Evolutionary conservation across 192 early-diverging fungal species (phyloP), one percentile per base, ranked within the genome.

Genomic region (Coemansia biformis): DNA sequence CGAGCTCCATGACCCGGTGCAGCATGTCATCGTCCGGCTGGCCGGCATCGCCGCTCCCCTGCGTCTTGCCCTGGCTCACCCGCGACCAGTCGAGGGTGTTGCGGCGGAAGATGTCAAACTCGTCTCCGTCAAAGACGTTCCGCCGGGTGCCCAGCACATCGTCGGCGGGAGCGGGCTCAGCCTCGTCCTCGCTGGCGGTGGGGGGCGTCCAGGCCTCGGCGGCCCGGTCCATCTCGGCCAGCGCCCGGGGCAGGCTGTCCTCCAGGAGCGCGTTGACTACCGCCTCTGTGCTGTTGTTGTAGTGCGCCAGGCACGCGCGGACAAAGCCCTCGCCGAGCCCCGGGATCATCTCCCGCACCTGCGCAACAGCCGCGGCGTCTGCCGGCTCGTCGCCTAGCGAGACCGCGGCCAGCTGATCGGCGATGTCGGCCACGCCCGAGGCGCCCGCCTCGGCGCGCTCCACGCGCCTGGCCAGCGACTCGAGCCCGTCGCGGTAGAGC

Each of bases 101-200:
- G 41, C 80, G 77, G 22, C 74, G 58, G 66, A 95, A 90, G 7
- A 95, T 79, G 49, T 97, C 92, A 69, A 96, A 94, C 50, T 91
- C 89, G 55, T 97, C 94, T 32, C 86, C 84, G 65, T 97, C 92
- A 70, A 89, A 92, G 24, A 95, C 76, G 54, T 95, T 97, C 12
- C 78, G 69, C 9, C 91, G 83, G 13, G 34, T 60, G 5, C 65
- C 51, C 11, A 94, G 68, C 11, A 82, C 51, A 29, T 43, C 19
- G n/a, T n/a, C n/a, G n/a, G n/a, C n/a, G n/a, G n/a, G n/a, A n/a
- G n/a, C n/a, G 33, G 31, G 30, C 21, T 16, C 30, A 6, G 44
- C 46, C 3, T 10, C 23, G 45, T 22, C 28, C 14, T 11, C 24
- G 16, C 13, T 39, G 2, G 19, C 38, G 7, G 24, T 6, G 6